phyloP scores from a whole-genome alignment of 108 stramenopile species.

The Schizochytrium sp. region DNA sequence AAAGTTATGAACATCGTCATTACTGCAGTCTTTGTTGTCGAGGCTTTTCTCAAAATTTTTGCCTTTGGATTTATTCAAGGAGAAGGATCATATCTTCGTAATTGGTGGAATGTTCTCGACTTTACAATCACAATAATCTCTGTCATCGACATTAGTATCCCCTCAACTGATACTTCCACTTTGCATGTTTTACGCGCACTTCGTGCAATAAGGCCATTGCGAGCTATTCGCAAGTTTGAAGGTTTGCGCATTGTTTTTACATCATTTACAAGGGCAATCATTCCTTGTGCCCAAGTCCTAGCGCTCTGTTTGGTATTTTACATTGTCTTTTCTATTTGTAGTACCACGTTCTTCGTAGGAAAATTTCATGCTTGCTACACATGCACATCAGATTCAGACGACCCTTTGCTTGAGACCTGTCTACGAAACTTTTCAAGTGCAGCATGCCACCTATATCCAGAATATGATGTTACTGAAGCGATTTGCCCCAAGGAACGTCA shows the following conservation, averaged over 20 bases:
- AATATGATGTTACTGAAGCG: slow-evolving; percentile 6
- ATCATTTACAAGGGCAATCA: slow-evolving; percentile 76
- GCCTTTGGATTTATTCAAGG: slow-evolving; percentile 72
- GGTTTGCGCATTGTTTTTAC: slow-evolving; percentile 82
- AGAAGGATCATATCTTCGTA: slow-evolving; percentile 70
- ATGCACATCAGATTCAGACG: not conserved
- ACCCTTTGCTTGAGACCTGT: not conserved
- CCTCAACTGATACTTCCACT: slow-evolving; percentile 12
- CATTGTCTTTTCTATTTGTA: slow-evolving; percentile 80
- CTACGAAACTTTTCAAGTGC: not conserved
- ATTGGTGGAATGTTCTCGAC: slow-evolving; percentile 81
- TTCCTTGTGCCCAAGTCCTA: slow-evolving; percentile 75
- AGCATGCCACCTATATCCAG: slow-evolving; percentile 42
- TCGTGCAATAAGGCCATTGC: slow-evolving; percentile 80
- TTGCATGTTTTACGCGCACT: slow-evolving; percentile 74
- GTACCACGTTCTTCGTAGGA: slow-evolving; percentile 80
- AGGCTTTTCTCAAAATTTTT: slow-evolving; percentile 78
- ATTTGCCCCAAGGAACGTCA: not conserved
- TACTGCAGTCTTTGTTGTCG: slow-evolving; percentile 75
- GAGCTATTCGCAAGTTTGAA: slow-evolving; percentile 78
- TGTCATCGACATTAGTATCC: slow-evolving; percentile 60
- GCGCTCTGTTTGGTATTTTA: slow-evolving; percentile 74
- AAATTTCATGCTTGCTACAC: slow-evolving; percentile 72
- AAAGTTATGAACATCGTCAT: slow-evolving; percentile 70
- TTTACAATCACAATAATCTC: slow-evolving; percentile 75